Percentiles rank a stretch among this genome's conserved stretches.
Conservation (phyloP, 2,329 filamentous ascomycete genomes). For the Talaromyces marneffei region DNA sequence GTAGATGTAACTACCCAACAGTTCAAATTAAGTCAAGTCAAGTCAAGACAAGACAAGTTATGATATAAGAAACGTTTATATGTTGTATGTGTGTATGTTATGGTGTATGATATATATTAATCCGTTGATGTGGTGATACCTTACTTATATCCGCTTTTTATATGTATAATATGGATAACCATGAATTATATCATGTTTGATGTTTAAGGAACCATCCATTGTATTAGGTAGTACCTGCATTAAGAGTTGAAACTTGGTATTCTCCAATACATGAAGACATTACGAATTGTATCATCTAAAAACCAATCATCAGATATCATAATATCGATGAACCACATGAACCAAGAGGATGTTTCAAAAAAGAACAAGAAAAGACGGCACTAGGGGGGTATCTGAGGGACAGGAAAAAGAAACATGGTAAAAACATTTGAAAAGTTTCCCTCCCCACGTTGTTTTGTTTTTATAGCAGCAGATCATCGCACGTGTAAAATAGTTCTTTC, state of each 20-base stretch:
- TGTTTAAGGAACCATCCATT: not conserved
- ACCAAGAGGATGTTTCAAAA: not conserved
- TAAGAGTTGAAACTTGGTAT: not conserved
- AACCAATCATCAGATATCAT: constrained; percentile 1
- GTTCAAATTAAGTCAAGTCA: no score
- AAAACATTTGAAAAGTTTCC: not conserved
- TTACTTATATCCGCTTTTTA: not conserved
- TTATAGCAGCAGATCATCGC: not conserved
- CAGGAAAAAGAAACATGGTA: not conserved
- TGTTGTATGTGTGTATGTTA: not conserved
- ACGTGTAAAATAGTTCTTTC: not conserved
- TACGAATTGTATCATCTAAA: not conserved
- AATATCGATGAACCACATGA: not conserved
- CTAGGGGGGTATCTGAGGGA: not conserved
- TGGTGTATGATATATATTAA: not conserved
- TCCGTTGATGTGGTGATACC: not conserved
- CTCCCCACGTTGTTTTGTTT: not conserved
- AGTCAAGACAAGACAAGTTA: not conserved
- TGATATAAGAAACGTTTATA: not conserved
- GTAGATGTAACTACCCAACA: not conserved
- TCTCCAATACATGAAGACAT: not conserved
- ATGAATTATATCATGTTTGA: not conserved
- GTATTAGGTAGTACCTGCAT: not conserved
- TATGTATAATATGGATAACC: not conserved
- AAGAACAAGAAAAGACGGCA: not conserved